Percentiles rank a stretch among this genome's conserved stretches.
These are phyloP conservation scores for Aspergillus sclerotioniger DNA, from an alignment of 495 filamentous ascomycete genomes.

Conservation along the genomic window DNA sequence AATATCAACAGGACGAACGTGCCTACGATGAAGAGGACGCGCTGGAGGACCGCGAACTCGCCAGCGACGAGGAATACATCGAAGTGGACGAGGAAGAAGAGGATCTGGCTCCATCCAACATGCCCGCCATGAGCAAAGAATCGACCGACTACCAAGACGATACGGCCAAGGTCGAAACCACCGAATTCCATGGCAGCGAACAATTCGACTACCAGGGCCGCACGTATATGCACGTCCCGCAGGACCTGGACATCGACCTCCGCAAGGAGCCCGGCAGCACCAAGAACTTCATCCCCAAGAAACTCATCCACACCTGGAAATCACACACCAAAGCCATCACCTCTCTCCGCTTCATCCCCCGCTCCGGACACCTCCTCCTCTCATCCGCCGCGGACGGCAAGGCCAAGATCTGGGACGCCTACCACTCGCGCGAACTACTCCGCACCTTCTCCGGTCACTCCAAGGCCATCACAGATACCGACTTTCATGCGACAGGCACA, in stretches of 20 bases:
- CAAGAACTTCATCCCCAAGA: constrained; percentile 93
- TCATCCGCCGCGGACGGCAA: constrained; percentile 83
- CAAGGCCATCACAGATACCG: constrained; percentile 86
- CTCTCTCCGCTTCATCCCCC: constrained; percentile 82
- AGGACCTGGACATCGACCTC: constrained; percentile 88
- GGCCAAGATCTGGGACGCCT: constrained; percentile 94
- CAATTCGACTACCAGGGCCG: constrained; percentile 88
- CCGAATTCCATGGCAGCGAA: constrained; percentile 81
- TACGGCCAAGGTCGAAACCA: constrained; percentile 64
- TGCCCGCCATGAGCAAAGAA: constrained; percentile 53
- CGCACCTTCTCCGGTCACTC: constrained; percentile 87
- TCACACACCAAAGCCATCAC: constrained; percentile 83
- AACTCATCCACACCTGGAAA: constrained; percentile 85
- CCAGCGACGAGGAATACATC: constrained; percentile 78
- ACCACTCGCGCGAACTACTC: constrained; percentile 81
- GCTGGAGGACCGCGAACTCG: constrained; percentile 57
- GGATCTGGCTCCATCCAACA: constrained; percentile 42
- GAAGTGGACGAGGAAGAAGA: constrained; percentile 51
- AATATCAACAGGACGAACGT: constrained; percentile 64
- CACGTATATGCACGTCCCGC: constrained; percentile 83
- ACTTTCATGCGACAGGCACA: constrained; percentile 77
- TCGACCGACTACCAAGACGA: constrained; percentile 60
- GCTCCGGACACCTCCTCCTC: constrained; percentile 81
- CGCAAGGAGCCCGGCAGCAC: constrained; percentile 71
- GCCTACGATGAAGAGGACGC: constrained; percentile 59